phyloP scores from a whole-genome alignment of 139 green algal genomes.

The Gonium pectorale region DNA sequence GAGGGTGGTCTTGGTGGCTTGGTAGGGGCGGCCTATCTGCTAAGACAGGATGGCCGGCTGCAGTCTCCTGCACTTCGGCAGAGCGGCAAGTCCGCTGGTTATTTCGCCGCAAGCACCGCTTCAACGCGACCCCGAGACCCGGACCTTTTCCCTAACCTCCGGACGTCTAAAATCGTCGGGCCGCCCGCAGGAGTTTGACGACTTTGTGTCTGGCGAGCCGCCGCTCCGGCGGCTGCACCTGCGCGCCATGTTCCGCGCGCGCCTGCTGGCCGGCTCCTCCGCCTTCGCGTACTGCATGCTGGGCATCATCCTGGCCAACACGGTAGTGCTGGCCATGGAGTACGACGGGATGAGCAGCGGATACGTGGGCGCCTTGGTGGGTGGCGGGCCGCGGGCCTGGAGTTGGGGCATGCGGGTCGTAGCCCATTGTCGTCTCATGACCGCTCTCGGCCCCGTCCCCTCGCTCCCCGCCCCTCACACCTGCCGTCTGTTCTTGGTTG shows the following conservation, averaged over 20 bases:
- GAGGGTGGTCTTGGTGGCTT: conserved; percentile 3
- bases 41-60: too few relatives aligned
- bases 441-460: not conserved
- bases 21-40: conserved; percentile 3
- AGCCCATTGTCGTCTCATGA: too few relatives aligned
- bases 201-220: conserved; percentile 39
- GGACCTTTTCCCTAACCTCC: too few relatives aligned
- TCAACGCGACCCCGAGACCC: too few relatives aligned
- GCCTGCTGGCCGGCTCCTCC: conserved; percentile 52
- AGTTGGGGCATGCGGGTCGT: too few relatives aligned
- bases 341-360: conserved; percentile 70
- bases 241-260: conserved; percentile 56
- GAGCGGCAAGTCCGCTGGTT: too few relatives aligned
- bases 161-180: too few relatives aligned
- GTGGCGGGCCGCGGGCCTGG: too few relatives aligned
- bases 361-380: not conserved
- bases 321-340: conserved; percentile 77
- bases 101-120: too few relatives aligned
- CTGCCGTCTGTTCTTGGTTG: too few relatives aligned
- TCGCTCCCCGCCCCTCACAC: not conserved
- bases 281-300: conserved; percentile 78
- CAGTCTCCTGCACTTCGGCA: too few relatives aligned
- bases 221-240: conserved; percentile 4
- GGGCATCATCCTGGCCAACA: conserved; percentile 75
- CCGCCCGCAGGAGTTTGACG: conserved; percentile 62